phyloP scores from a whole-genome alignment of 257 asterid species.

The Petunia axillaris region DNA sequence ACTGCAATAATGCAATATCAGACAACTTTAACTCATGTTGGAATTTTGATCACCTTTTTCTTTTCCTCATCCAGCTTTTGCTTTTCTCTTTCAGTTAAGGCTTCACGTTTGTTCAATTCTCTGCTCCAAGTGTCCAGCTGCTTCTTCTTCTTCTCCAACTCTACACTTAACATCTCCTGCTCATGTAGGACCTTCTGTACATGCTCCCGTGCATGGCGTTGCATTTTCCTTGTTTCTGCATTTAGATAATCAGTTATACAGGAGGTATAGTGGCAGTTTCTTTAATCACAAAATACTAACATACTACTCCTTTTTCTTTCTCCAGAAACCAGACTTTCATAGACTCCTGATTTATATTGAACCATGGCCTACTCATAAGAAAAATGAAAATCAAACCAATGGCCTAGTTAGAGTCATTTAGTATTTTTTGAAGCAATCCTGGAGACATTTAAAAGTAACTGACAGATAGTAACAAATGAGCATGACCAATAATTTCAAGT shows the following conservation, averaged over 20 bases:
- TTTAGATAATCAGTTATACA: not conserved
- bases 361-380: too few species aligned
- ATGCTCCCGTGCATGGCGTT: conserved; percentile 65
- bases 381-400: not conserved
- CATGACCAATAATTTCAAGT: not conserved
- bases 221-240: conserved; percentile 78
- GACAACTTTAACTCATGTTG: not conserved
- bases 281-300: not conserved
- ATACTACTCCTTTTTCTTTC: not conserved
- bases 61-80: conserved; percentile 86
- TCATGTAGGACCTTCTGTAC: conserved; percentile 67
- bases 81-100: conserved; percentile 73
- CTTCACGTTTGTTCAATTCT: conserved; percentile 80
- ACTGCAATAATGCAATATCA: not conserved
- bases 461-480: not conserved
- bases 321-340: not conserved
- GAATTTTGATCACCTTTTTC: conserved; percentile 46
- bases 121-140: conserved; percentile 75
- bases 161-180: conserved; percentile 65
- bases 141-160: conserved; percentile 64
- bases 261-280: not conserved
- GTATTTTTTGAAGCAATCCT: not conserved
- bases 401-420: not conserved
- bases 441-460: not conserved
- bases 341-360: not conserved